Conservation (phyloP, 495 filamentous ascomycete genomes). For the Aspergillus affinis region DNA sequence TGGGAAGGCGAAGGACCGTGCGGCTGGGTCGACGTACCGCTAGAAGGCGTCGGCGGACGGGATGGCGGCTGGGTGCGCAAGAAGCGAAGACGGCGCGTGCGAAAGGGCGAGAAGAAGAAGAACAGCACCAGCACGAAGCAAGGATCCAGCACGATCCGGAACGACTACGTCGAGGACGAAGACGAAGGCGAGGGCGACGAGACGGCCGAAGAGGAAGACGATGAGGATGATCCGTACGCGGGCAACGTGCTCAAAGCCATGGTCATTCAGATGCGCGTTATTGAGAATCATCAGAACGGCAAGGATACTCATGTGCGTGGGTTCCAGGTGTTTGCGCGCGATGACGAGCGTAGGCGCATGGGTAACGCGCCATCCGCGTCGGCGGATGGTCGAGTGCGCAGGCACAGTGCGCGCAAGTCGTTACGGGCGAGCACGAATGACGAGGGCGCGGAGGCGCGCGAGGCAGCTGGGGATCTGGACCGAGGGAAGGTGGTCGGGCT, state of each 20-base stretch:
- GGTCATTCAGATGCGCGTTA: conserved; percentile 80
- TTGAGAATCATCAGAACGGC: conserved; percentile 98
- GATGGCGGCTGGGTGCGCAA: conserved; percentile 40
- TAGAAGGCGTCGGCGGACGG: conserved; percentile 62
- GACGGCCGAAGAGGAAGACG: conserved; percentile 26
- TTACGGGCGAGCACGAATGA: conserved; percentile 25
- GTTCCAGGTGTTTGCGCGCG: conserved; percentile 83
- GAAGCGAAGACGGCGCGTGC: conserved; percentile 14
- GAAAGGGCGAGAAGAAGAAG: conserved; percentile 6
- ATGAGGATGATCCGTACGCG: conserved; percentile 41
- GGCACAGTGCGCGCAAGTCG: conserved; percentile 32
- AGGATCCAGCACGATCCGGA: conserved; percentile 28
- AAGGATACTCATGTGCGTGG: conserved; percentile 97
- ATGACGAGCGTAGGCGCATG: conserved; percentile 47
- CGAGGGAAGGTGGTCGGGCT: conserved; percentile 32
- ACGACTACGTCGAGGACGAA: conserved; percentile 20
- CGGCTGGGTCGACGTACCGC: conserved; percentile 85
- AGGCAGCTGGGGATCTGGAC: conserved; percentile 26
- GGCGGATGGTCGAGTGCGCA: conserved; percentile 32
- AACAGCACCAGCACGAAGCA: conserved; percentile 12
- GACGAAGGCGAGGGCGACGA: conserved; percentile 34
- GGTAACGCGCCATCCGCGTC: conserved; percentile 40
- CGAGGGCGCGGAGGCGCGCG: conserved; percentile 18
- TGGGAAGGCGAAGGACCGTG: conserved; percentile 74
- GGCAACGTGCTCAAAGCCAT: conserved; percentile 77